phyloP scores from a whole-genome alignment of 805 yeast species.

The Metschnikowia peoriensis region DNA sequence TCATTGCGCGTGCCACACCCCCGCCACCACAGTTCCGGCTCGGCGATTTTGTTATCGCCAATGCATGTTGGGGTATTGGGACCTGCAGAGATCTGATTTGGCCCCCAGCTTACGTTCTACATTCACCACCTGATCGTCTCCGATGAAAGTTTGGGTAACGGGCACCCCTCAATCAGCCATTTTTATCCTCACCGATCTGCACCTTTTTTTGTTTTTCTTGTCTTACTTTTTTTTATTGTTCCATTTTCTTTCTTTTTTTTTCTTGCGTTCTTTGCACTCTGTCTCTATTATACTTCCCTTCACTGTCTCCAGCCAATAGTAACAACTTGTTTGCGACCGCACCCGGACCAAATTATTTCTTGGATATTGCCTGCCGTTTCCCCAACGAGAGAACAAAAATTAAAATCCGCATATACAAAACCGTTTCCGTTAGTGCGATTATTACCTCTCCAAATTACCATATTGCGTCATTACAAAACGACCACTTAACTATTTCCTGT shows the following conservation, averaged over 20 bases:
- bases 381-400: background rate
- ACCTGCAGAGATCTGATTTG: constrained; percentile 9
- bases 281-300: background rate
- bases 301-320: background rate
- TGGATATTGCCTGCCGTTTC: background rate
- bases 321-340: background rate
- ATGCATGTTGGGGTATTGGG: constrained; percentile 1
- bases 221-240: background rate
- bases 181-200: background rate
- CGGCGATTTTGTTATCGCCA: constrained; percentile 5
- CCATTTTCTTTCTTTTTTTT: background rate
- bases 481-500: background rate
- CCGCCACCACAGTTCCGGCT: constrained; percentile 10
- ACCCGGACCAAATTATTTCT: background rate
- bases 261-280: background rate
- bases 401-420: background rate
- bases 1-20: constrained; percentile 8
- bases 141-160: background rate
- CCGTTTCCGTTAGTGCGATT: background rate
- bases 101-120: background rate
- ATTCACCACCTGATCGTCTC: background rate
- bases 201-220: background rate
- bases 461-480: background rate
- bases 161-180: background rate
- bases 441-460: background rate